Conservation (phyloP, 495 filamentous ascomycete species). For the Massariosphaeria phaeospora region DNA sequence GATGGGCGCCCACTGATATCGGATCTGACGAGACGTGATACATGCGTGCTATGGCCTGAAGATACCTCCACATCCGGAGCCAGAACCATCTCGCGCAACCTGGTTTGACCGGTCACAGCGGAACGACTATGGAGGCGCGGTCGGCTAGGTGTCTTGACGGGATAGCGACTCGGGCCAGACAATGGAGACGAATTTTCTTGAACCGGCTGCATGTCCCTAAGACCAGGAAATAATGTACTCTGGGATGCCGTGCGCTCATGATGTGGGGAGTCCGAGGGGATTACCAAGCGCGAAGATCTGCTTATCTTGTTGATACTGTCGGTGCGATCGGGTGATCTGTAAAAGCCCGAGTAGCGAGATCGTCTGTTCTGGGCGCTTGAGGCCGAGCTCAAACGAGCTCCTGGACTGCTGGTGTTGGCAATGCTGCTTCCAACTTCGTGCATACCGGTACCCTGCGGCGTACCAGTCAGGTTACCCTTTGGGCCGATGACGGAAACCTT, state of each 20-base stretch:
- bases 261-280: neutral
- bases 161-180: neutral
- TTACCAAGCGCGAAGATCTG: neutral
- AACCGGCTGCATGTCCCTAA: neutral
- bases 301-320: neutral
- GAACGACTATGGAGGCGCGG: conserved; percentile 5
- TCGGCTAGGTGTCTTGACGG: neutral
- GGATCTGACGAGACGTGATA: conserved; percentile 12
- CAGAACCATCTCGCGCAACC: conserved; percentile 27
- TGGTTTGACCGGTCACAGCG: conserved; percentile 27
- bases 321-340: neutral
- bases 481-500: conserved; percentile 33
- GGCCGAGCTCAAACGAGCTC: conserved; percentile 17
- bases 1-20: conserved; percentile 2
- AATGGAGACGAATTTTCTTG: neutral
- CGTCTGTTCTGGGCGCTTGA: neutral
- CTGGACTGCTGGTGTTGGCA: conserved; percentile 39
- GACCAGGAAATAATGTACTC: conserved; percentile 15
- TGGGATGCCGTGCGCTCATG: conserved; percentile 7
- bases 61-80: conserved; percentile 2
- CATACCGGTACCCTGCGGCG: conserved; percentile 36
- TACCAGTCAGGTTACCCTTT: conserved; percentile 38
- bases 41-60: neutral
- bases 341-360: conserved; percentile 4
- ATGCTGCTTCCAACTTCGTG: conserved; percentile 41